Evolutionary conservation across 1,284 basidiomycete genomes (phyloP), one percentile per base, ranked within the genome.

Genomic region (Malassezia psittaci): DNA sequence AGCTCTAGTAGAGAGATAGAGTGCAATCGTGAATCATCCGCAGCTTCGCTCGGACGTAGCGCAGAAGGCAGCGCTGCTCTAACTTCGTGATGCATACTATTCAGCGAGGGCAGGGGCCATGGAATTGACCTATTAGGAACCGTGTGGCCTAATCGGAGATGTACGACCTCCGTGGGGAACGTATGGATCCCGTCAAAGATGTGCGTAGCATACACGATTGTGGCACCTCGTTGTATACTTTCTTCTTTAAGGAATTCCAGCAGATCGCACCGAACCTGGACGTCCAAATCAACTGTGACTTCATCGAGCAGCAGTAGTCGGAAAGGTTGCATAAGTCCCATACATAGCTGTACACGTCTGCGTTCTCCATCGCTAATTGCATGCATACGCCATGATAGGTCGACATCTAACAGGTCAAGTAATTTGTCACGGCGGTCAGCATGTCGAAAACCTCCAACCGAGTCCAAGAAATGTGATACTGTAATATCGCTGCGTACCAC

Each of bases 251-350:
- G 80, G 77, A 96, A 98, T 16, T 79, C 81, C 63, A 99, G 82
- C 19, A 99, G 79, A 61, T 94, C 88, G 49, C 88, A 83, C 44
- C 94, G 84, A 41, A 99, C 94, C 38, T 96, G 82, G 6, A 96
- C 91, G 67, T 99, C 94, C n/a, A 99, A 79, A 75, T 99, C 94
- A 34, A 98, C 94, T 0, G 93, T 98, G 50, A 96, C 90, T 79
- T 99, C 94, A 70, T 98, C 93, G 8, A 98, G 81, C 5, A 98
- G 79, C 5, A 99, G 78, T 18, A 98, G 81, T 65, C 94, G 85
- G 90, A 90, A 99, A 35, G 88, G 85, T 21, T 81, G 81, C 94
- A 99, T 98, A 21, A 99, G 80, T 2, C 94, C 94, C 81, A 96
- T 93, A 63, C 88, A 89, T 21, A 98, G 83, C 76, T 99, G 94